Percentiles rank a stretch among this genome's conserved stretches.
phyloP scores from a whole-genome alignment of 2,329 filamentous ascomycete species.

The Penicillium capsulatum region DNA sequence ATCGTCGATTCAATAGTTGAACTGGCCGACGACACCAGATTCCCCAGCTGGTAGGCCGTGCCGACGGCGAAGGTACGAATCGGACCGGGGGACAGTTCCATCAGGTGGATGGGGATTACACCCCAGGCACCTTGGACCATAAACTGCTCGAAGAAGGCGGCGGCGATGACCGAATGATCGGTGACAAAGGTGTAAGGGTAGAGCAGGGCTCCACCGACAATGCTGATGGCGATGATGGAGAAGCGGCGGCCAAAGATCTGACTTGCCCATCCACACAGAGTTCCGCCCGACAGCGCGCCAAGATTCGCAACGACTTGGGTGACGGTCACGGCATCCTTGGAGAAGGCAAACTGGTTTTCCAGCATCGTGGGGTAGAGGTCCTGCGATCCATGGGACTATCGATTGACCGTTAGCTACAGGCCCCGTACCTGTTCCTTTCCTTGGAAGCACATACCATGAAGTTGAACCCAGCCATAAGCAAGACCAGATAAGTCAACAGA shows the following conservation, averaged over 20 bases:
- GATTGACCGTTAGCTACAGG: conserved; percentile 2
- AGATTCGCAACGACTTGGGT: conserved; percentile 70
- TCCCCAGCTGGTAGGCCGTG: conserved; percentile 61
- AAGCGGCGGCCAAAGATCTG: conserved; percentile 67
- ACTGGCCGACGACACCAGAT: conserved; percentile 57
- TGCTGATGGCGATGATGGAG: conserved; percentile 60
- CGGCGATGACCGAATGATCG: conserved; percentile 63
- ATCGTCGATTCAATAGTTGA: conserved; percentile 73
- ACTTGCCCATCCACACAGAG: conserved; percentile 61
- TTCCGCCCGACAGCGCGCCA: conserved; percentile 66
- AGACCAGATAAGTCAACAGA: conserved; percentile 72
- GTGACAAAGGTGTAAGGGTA: conserved; percentile 76
- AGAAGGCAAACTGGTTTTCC: conserved; percentile 56
- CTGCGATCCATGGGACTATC: conserved; percentile 64
- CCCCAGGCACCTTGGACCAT: conserved; percentile 74
- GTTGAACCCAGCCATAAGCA: conserved; percentile 88
- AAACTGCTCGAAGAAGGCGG: conserved; percentile 80
- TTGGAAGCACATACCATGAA: conserved; percentile 59
- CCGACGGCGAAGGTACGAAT: conserved; percentile 62
- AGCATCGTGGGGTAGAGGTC: conserved; percentile 61
- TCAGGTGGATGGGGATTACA: conserved; percentile 66
- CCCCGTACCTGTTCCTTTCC: background rate
- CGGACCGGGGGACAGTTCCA: conserved; percentile 58
- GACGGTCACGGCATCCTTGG: conserved; percentile 57
- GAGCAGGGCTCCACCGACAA: conserved; percentile 68